phyloP scores from a whole-genome alignment of 495 filamentous ascomycete species.

The Neurospora cerealis region DNA sequence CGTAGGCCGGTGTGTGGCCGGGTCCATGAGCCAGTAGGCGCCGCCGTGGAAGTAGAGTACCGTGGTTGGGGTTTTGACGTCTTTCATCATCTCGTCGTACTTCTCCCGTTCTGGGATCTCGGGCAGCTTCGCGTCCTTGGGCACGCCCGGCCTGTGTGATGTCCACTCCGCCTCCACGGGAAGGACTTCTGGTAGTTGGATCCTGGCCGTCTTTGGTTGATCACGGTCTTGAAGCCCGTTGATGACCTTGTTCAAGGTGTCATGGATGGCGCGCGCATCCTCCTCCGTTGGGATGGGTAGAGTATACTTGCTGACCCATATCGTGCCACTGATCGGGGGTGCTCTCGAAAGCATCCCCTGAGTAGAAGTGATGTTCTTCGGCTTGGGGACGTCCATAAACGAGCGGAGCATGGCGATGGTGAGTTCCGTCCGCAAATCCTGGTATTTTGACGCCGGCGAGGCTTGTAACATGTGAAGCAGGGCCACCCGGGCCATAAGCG shows the following conservation, averaged over 20 bases:
- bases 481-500: conserved; percentile 55
- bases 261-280: conserved; percentile 43
- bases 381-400: conserved; percentile 35
- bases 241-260: conserved; percentile 54
- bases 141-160: conserved; percentile 53
- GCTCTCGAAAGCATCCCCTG: conserved; percentile 55
- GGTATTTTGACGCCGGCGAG: conserved; percentile 59
- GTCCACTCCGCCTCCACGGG: conserved; percentile 83
- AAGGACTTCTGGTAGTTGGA: conserved; percentile 34
- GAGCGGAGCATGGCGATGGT: conserved; percentile 60
- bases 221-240: conserved; percentile 42
- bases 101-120: conserved; percentile 57
- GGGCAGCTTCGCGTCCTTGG: conserved; percentile 42
- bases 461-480: conserved; percentile 57
- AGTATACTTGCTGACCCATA: conserved; percentile 67
- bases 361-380: conserved; percentile 44
- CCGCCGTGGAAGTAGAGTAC: conserved; percentile 87
- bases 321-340: conserved; percentile 60
- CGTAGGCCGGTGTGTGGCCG: conserved; percentile 48
- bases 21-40: conserved; percentile 74
- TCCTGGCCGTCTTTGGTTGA: conserved; percentile 20
- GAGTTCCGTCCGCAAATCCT: conserved; percentile 70
- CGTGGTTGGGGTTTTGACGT: conserved; percentile 54
- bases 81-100: conserved; percentile 62
- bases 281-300: conserved; percentile 33